phyloP scores from a whole-genome alignment of 1,284 basidiomycete genomes.

The Puccinia triticina region DNA sequence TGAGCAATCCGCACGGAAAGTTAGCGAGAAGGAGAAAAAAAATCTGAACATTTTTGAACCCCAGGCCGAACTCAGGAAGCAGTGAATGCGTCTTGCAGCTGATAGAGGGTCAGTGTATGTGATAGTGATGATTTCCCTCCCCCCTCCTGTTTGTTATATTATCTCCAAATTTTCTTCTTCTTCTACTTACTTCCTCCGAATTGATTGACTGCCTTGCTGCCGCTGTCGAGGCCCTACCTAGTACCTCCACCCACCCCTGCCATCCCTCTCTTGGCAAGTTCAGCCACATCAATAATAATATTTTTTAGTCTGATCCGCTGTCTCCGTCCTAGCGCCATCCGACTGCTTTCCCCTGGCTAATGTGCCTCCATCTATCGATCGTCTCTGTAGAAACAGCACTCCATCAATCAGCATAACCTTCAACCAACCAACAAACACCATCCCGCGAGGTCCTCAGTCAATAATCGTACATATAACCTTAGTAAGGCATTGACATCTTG shows the following conservation, averaged over 20 bases:
- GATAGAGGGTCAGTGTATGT: not conserved
- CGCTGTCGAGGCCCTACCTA: not conserved
- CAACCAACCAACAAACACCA: not conserved
- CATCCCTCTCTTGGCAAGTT: constrained; percentile 26
- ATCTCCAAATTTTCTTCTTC: not conserved
- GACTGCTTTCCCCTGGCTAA: constrained; percentile 18
- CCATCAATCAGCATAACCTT: not conserved
- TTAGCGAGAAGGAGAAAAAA: too few species aligned
- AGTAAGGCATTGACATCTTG: not conserved
- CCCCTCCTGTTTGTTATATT: too few species aligned
- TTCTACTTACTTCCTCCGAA: constrained; percentile 5
- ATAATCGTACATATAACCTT: not conserved
- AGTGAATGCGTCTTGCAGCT: not conserved
- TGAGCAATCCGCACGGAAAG: not conserved
- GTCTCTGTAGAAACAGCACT: not conserved
- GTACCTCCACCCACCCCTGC: not conserved
- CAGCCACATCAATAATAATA: not conserved
- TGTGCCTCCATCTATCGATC: not conserved
- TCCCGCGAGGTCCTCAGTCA: not conserved
- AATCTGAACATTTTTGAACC: not conserved
- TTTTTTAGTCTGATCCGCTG: not conserved
- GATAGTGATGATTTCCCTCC: not conserved
- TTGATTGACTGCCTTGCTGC: not conserved
- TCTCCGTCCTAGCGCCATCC: constrained; percentile 17
- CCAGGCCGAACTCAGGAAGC: not conserved